These are phyloP conservation scores for Metroxylon sagu DNA, from an alignment of 176 grass and related monocot genomes.

Conservation along the genomic window DNA sequence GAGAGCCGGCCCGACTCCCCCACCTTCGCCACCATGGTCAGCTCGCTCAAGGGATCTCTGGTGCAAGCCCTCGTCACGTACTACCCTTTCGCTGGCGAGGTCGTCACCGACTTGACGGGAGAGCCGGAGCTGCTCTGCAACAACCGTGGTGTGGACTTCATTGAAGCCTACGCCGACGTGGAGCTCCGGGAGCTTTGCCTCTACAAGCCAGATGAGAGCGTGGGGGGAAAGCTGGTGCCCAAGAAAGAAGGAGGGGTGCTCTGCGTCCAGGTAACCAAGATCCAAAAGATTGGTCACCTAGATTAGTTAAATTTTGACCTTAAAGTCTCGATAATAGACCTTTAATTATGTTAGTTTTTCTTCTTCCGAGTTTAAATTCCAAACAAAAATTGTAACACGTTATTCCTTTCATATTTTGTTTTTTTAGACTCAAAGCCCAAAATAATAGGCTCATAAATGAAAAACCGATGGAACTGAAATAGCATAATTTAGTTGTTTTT, in stretches of 20 bases:
- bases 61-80: conserved; percentile 43
- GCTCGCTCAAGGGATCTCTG: conserved; percentile 32
- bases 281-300: too few relatives aligned
- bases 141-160: conserved; percentile 54
- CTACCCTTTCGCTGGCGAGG: conserved; percentile 46
- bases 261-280: conserved; percentile 38
- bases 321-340: too few relatives aligned
- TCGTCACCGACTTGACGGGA: conserved; percentile 28
- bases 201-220: conserved; percentile 39
- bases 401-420: too few relatives aligned
- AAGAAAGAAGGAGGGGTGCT: conserved; percentile 55
- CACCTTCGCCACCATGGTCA: conserved; percentile 10
- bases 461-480: too few relatives aligned
- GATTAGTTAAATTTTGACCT: too few relatives aligned
- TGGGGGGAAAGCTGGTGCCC: conserved; percentile 43
- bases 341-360: too few relatives aligned
- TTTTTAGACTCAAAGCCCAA: too few relatives aligned
- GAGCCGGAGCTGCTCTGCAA: conserved; percentile 53
- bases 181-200: conserved; percentile 38
- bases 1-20: conserved; percentile 11
- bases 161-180: conserved; percentile 28
- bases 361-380: too few relatives aligned
- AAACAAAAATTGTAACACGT: too few relatives aligned
- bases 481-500: too few relatives aligned
- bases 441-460: too few relatives aligned